phyloP scores from a whole-genome alignment of 257 asterid genomes.

The Scutellaria baicalensis region DNA sequence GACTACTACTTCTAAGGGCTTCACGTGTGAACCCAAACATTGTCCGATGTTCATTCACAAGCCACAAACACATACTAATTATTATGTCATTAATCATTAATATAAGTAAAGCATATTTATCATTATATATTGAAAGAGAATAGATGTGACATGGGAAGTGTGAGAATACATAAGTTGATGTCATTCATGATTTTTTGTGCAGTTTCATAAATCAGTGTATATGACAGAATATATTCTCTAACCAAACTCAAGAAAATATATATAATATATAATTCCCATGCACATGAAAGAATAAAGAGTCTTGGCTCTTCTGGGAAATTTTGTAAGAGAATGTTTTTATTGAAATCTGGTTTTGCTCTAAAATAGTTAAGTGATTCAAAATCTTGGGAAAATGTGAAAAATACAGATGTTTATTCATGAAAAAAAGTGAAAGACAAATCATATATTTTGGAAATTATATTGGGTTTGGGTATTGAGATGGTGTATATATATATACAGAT shows the following conservation, averaged over 20 bases:
- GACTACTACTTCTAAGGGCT: too few relatives aligned
- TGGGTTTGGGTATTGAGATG: neutral
- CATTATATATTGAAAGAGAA: neutral
- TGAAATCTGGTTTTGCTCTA: neutral
- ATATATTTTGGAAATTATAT: neutral
- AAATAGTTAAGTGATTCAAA: neutral
- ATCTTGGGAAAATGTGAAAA: neutral
- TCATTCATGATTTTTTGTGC: neutral
- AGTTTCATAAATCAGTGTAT: neutral
- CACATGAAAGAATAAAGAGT: neutral
- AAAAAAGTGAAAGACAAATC: neutral
- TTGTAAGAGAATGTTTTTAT: neutral
- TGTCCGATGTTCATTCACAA: too few relatives aligned
- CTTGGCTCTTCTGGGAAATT: neutral
- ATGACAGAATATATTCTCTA: conserved; percentile 4
- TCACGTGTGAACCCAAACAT: too few relatives aligned
- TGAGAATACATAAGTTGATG: neutral
- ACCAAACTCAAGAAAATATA: neutral
- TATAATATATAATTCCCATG: neutral
- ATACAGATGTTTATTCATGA: neutral
- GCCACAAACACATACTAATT: too few relatives aligned
- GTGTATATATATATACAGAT: neutral
- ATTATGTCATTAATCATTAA: too few relatives aligned
- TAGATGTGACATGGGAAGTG: neutral
- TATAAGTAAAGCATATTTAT: too few relatives aligned